Evolutionary conservation across 179 eudicot genomes (phyloP).

Genomic region (Amaranthus tricolor): DNA sequence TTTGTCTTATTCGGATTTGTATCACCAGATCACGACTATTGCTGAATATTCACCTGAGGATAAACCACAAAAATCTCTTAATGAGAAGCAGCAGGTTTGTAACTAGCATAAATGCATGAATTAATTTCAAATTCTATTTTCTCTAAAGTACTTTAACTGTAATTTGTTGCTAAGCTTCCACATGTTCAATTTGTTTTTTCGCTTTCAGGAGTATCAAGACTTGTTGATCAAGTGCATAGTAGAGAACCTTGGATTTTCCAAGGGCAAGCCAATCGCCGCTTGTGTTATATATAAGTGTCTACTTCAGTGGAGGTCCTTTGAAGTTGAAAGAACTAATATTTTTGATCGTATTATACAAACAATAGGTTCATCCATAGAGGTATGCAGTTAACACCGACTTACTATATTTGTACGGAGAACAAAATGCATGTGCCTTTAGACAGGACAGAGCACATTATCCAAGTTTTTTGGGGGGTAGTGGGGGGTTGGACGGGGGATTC

Average conservation of each 20-base stretch:
- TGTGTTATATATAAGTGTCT: slow-evolving; percentile 89
- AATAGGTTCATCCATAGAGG: slow-evolving; percentile 86
- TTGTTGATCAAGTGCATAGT: slow-evolving; percentile 81
- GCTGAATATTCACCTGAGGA: slow-evolving; percentile 68
- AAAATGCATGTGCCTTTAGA: neutral
- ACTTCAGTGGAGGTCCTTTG: slow-evolving; percentile 98
- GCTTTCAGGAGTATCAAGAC: slow-evolving; percentile 85
- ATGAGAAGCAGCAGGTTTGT: slow-evolving; percentile 91
- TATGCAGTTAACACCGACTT: slow-evolving; percentile 13
- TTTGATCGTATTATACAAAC: slow-evolving; percentile 91
- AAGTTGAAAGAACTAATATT: slow-evolving; percentile 86
- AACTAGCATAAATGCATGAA: slow-evolving; percentile 8
- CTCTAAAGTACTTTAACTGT: neutral
- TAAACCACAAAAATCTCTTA: slow-evolving; percentile 89
- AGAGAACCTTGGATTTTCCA: slow-evolving; percentile 83
- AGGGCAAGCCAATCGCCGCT: slow-evolving; percentile 92
- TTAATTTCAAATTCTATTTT: slow-evolving; percentile 1
- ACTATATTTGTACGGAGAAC: neutral
- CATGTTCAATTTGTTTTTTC: slow-evolving; percentile 11
- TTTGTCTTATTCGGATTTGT: slow-evolving; percentile 8
- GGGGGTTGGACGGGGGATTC: no score
- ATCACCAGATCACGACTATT: slow-evolving; percentile 47
- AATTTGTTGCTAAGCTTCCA: neutral
- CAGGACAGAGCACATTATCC: no score
- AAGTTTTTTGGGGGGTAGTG: no score